phyloP scores from a whole-genome alignment of 805 yeast species.

The Saturnispora quitensis region DNA sequence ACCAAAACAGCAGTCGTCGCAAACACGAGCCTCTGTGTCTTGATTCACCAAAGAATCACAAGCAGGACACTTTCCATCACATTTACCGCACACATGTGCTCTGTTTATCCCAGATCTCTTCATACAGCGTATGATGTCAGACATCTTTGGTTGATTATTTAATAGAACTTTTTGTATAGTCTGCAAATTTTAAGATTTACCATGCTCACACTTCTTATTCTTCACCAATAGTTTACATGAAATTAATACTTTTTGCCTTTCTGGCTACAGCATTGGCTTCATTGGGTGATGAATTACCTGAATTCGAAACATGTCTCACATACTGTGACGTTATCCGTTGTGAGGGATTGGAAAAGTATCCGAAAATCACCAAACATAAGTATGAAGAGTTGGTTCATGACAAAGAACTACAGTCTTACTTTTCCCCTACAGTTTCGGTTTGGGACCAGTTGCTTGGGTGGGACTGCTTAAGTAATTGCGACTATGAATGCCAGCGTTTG shows the following conservation, averaged over 20 bases:
- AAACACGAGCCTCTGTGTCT: slow-evolving; percentile 53
- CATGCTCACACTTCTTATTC: not conserved
- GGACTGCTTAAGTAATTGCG: slow-evolving; percentile 78
- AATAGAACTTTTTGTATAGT: not conserved
- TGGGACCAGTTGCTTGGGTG: slow-evolving; percentile 46
- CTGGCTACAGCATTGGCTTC: slow-evolving; percentile 30
- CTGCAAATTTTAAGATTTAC: not conserved
- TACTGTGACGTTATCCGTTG: slow-evolving; percentile 38
- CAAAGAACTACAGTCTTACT: slow-evolving; percentile 30
- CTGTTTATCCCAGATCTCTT: slow-evolving; percentile 70
- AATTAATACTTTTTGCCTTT: not conserved
- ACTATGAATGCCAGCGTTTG: slow-evolving; percentile 81
- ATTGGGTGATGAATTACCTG: slow-evolving; percentile 52
- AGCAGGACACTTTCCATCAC: slow-evolving; percentile 87
- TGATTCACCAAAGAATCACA: slow-evolving; percentile 84
- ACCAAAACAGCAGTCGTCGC: slow-evolving; percentile 82
- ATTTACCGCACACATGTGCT: slow-evolving; percentile 70
- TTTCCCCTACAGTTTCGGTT: slow-evolving; percentile 34
- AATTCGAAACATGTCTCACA: slow-evolving; percentile 44
- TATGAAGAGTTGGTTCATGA: slow-evolving; percentile 21
- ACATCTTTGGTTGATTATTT: not conserved
- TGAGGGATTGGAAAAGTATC: slow-evolving; percentile 16
- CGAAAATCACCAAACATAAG: slow-evolving; percentile 17
- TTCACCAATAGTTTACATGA: not conserved
- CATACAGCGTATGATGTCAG: slow-evolving; percentile 45